Conservation (phyloP, 2,329 filamentous ascomycete species). For the Trichophyton schoenleinii region DNA sequence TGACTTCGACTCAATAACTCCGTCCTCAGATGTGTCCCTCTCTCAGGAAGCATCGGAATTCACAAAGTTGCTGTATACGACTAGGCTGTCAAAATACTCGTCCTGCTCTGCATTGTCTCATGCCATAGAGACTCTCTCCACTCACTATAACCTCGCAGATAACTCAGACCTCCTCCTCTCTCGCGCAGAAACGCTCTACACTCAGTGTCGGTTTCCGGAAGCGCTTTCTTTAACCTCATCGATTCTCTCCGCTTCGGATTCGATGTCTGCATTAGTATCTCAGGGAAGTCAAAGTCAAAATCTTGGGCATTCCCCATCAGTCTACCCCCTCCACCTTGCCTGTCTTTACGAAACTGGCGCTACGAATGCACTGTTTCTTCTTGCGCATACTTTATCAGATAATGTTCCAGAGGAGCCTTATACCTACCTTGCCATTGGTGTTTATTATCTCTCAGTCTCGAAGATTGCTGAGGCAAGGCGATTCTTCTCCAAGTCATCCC, state of each 20-base stretch:
- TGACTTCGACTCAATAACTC: slow-evolving; percentile 71
- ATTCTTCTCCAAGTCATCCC: slow-evolving; percentile 93
- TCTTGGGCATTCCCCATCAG: slow-evolving; percentile 37
- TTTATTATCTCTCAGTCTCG: slow-evolving; percentile 82
- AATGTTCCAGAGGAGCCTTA: slow-evolving; percentile 81
- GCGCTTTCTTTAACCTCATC: slow-evolving; percentile 71
- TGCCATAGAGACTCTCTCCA: slow-evolving; percentile 80
- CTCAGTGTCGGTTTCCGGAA: slow-evolving; percentile 84
- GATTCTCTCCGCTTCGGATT: slow-evolving; percentile 74
- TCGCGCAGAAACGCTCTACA: slow-evolving; percentile 82
- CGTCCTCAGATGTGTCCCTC: slow-evolving; percentile 47
- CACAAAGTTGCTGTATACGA: slow-evolving; percentile 91
- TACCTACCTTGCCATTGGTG: slow-evolving; percentile 86
- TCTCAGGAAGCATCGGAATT: slow-evolving; percentile 86
- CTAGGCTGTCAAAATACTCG: slow-evolving; percentile 85
- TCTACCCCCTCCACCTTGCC: slow-evolving; percentile 83
- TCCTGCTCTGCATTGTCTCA: slow-evolving; percentile 70
- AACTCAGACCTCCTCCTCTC: slow-evolving; percentile 88
- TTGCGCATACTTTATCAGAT: slow-evolving; percentile 86
- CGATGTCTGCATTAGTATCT: slow-evolving; percentile 29
- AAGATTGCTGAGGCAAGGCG: slow-evolving; percentile 86
- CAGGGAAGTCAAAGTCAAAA: slow-evolving; percentile 23
- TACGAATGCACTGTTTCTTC: slow-evolving; percentile 79
- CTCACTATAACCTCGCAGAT: slow-evolving; percentile 73
- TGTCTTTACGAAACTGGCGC: slow-evolving; percentile 77